Base-by-base conservation (phyloP, 345 rosid genomes). In the Melastoma malabathricum region DNA sequence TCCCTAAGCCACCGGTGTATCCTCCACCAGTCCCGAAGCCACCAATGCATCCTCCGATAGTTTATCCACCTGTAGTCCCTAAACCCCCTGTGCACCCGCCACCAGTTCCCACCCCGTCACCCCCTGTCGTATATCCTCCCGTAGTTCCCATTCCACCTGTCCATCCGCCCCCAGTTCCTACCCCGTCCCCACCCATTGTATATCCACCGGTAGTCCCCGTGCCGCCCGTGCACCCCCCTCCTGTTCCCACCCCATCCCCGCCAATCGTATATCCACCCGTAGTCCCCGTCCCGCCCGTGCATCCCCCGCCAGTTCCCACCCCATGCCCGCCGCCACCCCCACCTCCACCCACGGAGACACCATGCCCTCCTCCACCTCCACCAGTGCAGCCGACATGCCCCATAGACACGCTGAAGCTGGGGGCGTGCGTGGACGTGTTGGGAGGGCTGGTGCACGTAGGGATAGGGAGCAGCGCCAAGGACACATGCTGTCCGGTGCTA, bases 341-440 rank as follows among this genome's bases (percentile, higher is more conserved):
- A 1, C 66, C 72, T 13, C 71, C 82, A 2, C 86, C 83, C 0
- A 53, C 43, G 0, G 69, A 62, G 18, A 64, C 47, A n/a, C 81
- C 83, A 1, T 64, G 68, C 18, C 81, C 81, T 13, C 75, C 77
- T 6, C 68, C 83, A n/a, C 68, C 67, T 13, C 58, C 84, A 1
- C 72, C 83, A 16, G 53, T 62, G 15, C 71, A 70, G 3, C 62
- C 68, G 57, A 90, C 94, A 3, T 90, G 98, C 58, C 68, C 95
- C 4, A 72, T 80, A 31, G 84, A 84, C 69, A 63, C 95, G 4
- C 62, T 89, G 1, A 86, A 81, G 76, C 69, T 90, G 5, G 82
- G 79, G 1, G 89, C 89, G 1, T 90, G 98, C 53, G 96, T 90
- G 54, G 98, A 90, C 63, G 79, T 90, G 6, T 55, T 90, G 15